Percentiles rank a stretch among this genome's conserved stretches.
Conservation (phyloP, 352 stramenopile species). For the Globisporangium splendens region DNA sequence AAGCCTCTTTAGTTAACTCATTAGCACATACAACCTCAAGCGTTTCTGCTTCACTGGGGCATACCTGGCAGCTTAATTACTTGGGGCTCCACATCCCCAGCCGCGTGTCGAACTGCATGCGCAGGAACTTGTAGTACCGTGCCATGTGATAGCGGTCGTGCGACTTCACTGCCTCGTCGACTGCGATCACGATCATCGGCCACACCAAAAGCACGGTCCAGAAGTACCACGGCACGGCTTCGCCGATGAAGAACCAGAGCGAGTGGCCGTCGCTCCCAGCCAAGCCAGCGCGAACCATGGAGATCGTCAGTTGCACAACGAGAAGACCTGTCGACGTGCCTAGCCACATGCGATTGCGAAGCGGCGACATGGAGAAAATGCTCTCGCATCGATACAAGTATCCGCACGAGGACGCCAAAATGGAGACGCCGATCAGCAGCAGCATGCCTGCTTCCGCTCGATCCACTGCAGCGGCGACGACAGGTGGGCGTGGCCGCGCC, state of each 20-base stretch:
- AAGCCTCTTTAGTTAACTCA: too few relatives aligned
- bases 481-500: slow-evolving; percentile 39
- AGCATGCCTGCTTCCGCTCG: slow-evolving; percentile 76
- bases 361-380: slow-evolving; percentile 55
- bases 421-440: slow-evolving; percentile 57
- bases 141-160: slow-evolving; percentile 73
- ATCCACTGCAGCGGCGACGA: slow-evolving; percentile 55
- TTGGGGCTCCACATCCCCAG: slow-evolving; percentile 89
- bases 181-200: slow-evolving; percentile 50
- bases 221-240: slow-evolving; percentile 55
- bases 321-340: slow-evolving; percentile 31
- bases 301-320: slow-evolving; percentile 45
- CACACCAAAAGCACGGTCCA: slow-evolving; percentile 56
- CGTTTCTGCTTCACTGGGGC: too few relatives aligned
- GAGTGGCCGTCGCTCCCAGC: slow-evolving; percentile 43
- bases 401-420: slow-evolving; percentile 65
- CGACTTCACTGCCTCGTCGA: slow-evolving; percentile 71
- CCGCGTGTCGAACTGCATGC: slow-evolving; percentile 87
- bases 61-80: slow-evolving; percentile 27
- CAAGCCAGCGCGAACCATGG: slow-evolving; percentile 37
- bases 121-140: slow-evolving; percentile 82
- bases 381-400: slow-evolving; percentile 81
- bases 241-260: slow-evolving; percentile 43
- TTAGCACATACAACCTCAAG: too few relatives aligned
- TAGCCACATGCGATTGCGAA: slow-evolving; percentile 74